phyloP scores from a whole-genome alignment of 805 yeast species.

The Brettanomyces anomalus region DNA sequence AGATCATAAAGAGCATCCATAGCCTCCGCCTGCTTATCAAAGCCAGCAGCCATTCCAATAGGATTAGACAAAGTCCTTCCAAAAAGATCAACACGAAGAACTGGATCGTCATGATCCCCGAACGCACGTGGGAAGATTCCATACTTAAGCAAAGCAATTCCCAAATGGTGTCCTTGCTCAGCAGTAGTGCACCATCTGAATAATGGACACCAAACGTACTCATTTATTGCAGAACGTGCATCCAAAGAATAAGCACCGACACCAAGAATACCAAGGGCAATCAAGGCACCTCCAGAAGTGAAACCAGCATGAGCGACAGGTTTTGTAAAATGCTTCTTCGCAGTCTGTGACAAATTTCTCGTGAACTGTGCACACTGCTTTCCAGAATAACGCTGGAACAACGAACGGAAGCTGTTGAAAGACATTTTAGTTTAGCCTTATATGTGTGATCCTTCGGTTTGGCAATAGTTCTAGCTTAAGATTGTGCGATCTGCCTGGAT shows the following conservation, averaged over 20 bases:
- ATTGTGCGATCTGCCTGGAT: no score
- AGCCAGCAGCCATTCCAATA: slow-evolving; percentile 90
- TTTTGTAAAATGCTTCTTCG: no score
- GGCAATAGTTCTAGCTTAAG: no score
- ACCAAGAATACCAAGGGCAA: slow-evolving; percentile 21
- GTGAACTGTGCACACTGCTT: no score
- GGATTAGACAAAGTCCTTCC: slow-evolving; percentile 64
- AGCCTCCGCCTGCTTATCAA: slow-evolving; percentile 90
- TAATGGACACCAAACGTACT: slow-evolving; percentile 71
- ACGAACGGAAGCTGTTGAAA: slow-evolving; percentile 1
- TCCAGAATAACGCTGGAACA: not conserved
- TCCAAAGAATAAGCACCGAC: slow-evolving; percentile 54
- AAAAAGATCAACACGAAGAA: slow-evolving; percentile 53
- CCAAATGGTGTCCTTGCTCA: slow-evolving; percentile 78
- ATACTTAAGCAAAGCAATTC: slow-evolving; percentile 58
- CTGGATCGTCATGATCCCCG: slow-evolving; percentile 42
- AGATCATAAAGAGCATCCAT: slow-evolving; percentile 67
- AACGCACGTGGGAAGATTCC: slow-evolving; percentile 59
- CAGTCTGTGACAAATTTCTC: no score
- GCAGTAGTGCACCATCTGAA: slow-evolving; percentile 65
- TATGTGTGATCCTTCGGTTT: no score
- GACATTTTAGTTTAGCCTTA: not conserved
- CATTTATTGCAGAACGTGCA: slow-evolving; percentile 76
- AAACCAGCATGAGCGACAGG: not conserved
- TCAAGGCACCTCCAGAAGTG: slow-evolving; percentile 7